Conservation (phyloP, 108 stramenopile genomes). For the Discostella stelligeroides region DNA sequence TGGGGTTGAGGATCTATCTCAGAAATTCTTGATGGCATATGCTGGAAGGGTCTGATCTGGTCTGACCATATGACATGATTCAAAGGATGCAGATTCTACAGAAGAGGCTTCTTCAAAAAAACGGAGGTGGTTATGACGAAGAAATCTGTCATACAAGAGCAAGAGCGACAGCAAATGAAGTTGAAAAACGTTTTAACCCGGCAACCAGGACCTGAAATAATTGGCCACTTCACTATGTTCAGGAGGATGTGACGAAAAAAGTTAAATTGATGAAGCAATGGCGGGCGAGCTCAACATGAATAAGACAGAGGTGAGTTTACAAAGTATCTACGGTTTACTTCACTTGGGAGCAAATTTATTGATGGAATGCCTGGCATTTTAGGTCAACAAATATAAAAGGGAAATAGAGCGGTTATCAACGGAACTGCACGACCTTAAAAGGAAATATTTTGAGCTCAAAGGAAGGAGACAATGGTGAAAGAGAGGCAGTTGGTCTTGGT, state of each 20-base stretch:
- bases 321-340: neutral
- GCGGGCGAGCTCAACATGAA: slow-evolving; percentile 88
- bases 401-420: slow-evolving; percentile 72
- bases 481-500: slow-evolving; percentile 39
- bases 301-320: slow-evolving; percentile 64
- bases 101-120: slow-evolving; percentile 69
- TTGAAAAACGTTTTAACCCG: slow-evolving; percentile 74
- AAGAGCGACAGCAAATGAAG: slow-evolving; percentile 75
- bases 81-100: slow-evolving; percentile 88
- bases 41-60: slow-evolving; percentile 84
- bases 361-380: neutral
- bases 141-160: slow-evolving; percentile 78
- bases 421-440: slow-evolving; percentile 78
- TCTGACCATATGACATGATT: slow-evolving; percentile 89
- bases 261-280: slow-evolving; percentile 86
- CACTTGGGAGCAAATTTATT: neutral
- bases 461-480: slow-evolving; percentile 52
- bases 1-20: slow-evolving; percentile 57
- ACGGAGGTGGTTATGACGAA: slow-evolving; percentile 85
- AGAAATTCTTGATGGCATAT: slow-evolving; percentile 82
- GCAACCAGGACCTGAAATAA: slow-evolving; percentile 83
- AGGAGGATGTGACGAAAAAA: slow-evolving; percentile 81
- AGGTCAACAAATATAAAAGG: slow-evolving; percentile 77
- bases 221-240: slow-evolving; percentile 73
- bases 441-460: slow-evolving; percentile 82